phyloP scores from a whole-genome alignment of 1,284 basidiomycete species.

The Cystobasidium pallidum region DNA sequence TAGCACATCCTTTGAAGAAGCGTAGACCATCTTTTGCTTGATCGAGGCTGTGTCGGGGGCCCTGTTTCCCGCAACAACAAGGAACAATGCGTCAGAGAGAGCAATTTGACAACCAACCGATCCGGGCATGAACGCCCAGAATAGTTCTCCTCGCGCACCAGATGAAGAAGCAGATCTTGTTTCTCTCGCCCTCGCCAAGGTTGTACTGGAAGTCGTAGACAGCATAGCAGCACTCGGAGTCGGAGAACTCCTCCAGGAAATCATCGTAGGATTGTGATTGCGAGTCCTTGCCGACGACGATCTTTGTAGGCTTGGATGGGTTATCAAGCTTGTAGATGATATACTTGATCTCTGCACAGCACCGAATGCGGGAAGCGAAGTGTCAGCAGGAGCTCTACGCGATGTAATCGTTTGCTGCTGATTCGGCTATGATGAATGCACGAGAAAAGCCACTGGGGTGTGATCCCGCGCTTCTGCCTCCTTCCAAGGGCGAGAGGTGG shows the following conservation, averaged over 20 bases:
- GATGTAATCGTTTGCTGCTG: not conserved
- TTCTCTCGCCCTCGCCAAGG: conserved; percentile 78
- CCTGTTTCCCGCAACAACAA: conserved; percentile 61
- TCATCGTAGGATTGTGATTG: conserved; percentile 67
- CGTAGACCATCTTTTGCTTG: conserved; percentile 93
- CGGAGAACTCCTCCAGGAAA: conserved; percentile 77
- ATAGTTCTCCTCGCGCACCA: conserved; percentile 67
- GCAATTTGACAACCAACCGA: not conserved
- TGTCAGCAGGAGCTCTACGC: not conserved
- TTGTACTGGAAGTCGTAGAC: conserved; percentile 91
- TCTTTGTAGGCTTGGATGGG: conserved; percentile 64
- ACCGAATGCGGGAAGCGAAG: conserved; percentile 4
- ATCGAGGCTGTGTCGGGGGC: conserved; percentile 83
- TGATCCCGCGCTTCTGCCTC: too few relatives aligned
- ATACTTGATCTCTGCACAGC: conserved; percentile 67
- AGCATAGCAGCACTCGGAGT: conserved; percentile 79
- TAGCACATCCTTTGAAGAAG: conserved; percentile 87
- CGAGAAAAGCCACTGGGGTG: not conserved
- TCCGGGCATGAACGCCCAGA: too few relatives aligned
- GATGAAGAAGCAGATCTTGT: conserved; percentile 84
- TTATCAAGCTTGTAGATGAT: conserved; percentile 76
- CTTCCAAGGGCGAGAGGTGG: too few relatives aligned
- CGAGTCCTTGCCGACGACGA: conserved; percentile 71
- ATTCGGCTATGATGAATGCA: not conserved
- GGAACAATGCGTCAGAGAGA: not conserved